Evolutionary conservation across 768 basidiomycete species (phyloP).

Genomic region (Termitomyces heimii): DNA sequence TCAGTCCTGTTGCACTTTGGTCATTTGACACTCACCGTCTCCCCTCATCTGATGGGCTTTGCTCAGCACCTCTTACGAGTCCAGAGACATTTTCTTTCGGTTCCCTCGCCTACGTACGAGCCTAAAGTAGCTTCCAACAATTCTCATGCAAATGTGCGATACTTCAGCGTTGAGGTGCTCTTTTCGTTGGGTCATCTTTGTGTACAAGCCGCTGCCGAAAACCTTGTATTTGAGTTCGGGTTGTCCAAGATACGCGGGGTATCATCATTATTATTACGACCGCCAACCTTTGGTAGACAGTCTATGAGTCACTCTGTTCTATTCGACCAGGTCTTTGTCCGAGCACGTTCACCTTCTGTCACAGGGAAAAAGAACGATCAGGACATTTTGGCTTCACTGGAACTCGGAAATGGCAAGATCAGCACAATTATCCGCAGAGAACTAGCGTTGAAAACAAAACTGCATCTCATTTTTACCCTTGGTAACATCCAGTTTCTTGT

Average conservation of each 20-base stretch:
- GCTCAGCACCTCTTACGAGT: constrained; percentile 50
- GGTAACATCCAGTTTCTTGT: constrained; percentile 49
- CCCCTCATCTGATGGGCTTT: constrained; percentile 57
- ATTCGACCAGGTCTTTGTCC: constrained; percentile 49
- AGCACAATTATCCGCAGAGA: constrained; percentile 47
- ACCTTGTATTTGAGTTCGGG: constrained; percentile 58
- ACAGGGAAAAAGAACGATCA: constrained; percentile 34
- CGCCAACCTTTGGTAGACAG: constrained; percentile 22
- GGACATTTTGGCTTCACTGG: constrained; percentile 58
- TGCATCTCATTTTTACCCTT: constrained; percentile 40
- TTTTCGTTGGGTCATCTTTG: constrained; percentile 37
- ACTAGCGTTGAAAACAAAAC: constrained; percentile 24
- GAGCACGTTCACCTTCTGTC: constrained; percentile 49
- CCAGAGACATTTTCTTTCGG: constrained; percentile 28
- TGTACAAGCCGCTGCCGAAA: constrained; percentile 66
- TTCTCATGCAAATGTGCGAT: neutral
- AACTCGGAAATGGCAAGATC: constrained; percentile 37
- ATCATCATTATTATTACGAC: constrained; percentile 27
- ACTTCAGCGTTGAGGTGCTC: constrained; percentile 29
- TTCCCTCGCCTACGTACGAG: constrained; percentile 8
- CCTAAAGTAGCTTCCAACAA: neutral
- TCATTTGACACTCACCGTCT: constrained; percentile 35
- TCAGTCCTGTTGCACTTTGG: constrained; percentile 33
- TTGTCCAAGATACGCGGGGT: constrained; percentile 32
- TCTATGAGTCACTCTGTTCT: constrained; percentile 43